Evolutionary conservation across 345 rosid genomes (phyloP), one percentile per base, ranked within the genome.

Genomic region (Camelina neglecta): DNA sequence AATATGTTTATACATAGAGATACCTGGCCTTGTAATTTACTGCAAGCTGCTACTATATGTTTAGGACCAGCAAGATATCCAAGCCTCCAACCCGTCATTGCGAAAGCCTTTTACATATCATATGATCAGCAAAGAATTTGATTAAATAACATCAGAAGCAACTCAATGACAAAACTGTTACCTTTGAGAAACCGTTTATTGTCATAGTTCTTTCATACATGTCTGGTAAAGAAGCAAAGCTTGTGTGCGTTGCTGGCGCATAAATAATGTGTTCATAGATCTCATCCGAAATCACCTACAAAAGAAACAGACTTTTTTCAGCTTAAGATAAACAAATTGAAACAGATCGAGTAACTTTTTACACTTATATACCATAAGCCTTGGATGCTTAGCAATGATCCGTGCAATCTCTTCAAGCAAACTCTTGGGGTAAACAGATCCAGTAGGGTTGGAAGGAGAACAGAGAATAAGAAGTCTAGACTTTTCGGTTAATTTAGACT

Each of bases 41-140:
- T 90, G 69, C 98, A 93, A 57, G 99, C 99, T 42, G 94, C 81
- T n/a, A 93, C 83, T 76, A 96, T 93, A 75, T 86, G 96, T 67
- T 85, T 93, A 51, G 98, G 98, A 51, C 98, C 99, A 33, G 99
- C 98, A 29, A 96, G 61, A 67, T 93, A 93, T 65, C 98, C 96
- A 72, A 96, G 97, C 50, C 99, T 86, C 99, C 99, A 96, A 24
- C 99, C 98, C 81, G 99, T 96, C 97, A 96, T 96, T 48, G 99
- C 99, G 75, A 89, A 96, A 67, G 99, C 93, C 99, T 93, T 53
- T 77, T n/a, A 85, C 73, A 81, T 48, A 13, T 72, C 21, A 61
- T 11, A 73, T 2, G 26, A 61, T 76, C 71, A 69, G 71, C 21
- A 44, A 33, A 15, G 16, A 47, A 47, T 53, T 44, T 13, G 16